Evolutionary conservation across 805 yeast species (phyloP), one percentile per base, ranked within the genome.

Genomic region (Cyberlindnera maclurae): DNA sequence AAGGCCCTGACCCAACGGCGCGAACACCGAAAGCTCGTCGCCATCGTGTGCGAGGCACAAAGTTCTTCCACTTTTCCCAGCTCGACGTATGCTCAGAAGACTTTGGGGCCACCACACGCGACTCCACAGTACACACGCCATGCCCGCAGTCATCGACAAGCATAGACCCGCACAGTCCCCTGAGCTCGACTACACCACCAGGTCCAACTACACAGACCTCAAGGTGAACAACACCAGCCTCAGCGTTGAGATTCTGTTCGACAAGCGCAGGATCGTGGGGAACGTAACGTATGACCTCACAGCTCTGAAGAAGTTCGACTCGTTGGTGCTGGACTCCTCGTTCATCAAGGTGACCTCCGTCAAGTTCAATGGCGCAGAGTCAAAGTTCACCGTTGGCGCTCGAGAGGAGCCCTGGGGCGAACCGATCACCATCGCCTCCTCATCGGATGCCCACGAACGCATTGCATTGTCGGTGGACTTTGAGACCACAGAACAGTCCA

Each of bases 101-200:
- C 24, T 20, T 20, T 20, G 24, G 24, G 8, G 24, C 24, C 5
- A 6, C 24, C 5, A 20, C 24, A 8, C 24, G 8, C 24, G 24
- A 5, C 24, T 5, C 24, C 24, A 20, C 8, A 20, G 24, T 8
- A 20, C 24, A 20, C 8, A 20, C 24, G 8, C 24, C 24, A 20
- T 20, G 24, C 24, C 24, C 8, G 45, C 56, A 3, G 45, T 57
- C 24, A 34, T 63, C 5, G 51, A 53, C 31, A 36, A 39, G 7
- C 50, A 49, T 34, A 58, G 67, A 50, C 69, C 68, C 4, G 15
- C 33, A 10, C 33, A 40, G 7, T 46, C 58, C 4, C 68, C 86
- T 4, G 85, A 78, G 49, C 41, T 55, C 10, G 96, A 88, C 58
- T 82, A 82, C 17, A 82, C 94, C 2, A 84, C 96, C 3, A 65